phyloP scores from a whole-genome alignment of 371 early-diverging fungal species.

The Syncephalastrum monosporum region DNA sequence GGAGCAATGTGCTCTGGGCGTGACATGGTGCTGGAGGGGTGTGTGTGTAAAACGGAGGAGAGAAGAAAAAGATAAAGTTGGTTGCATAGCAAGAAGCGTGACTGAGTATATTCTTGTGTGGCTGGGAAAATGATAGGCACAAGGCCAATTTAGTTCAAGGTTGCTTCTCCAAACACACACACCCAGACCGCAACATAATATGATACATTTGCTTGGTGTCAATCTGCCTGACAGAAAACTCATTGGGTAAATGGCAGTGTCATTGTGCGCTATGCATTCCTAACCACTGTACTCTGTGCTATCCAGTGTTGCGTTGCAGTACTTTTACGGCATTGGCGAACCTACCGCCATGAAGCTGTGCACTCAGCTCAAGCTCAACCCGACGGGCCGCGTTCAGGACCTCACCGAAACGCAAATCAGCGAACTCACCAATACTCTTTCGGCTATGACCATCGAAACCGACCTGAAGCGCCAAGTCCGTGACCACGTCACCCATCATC shows the following conservation, averaged over 20 bases:
- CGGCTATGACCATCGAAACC: slow-evolving; percentile 88
- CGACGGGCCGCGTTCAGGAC: slow-evolving; percentile 74
- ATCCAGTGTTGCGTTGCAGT: slow-evolving; percentile 61
- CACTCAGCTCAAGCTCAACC: slow-evolving; percentile 77
- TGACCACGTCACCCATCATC: slow-evolving; percentile 79
- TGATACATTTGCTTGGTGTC: slow-evolving; percentile 91
- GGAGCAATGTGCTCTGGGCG: slow-evolving; percentile 96
- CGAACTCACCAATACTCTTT: slow-evolving; percentile 78
- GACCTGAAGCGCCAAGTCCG: slow-evolving; percentile 81
- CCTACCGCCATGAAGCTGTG: slow-evolving; percentile 76
- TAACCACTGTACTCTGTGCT: neutral
- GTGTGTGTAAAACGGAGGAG: slow-evolving; percentile 5
- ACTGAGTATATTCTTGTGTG: slow-evolving; percentile 6
- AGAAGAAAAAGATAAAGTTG: slow-evolving; percentile 11
- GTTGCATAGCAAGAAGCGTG: slow-evolving; percentile 10
- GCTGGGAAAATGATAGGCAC: slow-evolving; percentile 4
- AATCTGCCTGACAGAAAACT: slow-evolving; percentile 91
- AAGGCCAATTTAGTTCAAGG: slow-evolving; percentile 5
- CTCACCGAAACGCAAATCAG: slow-evolving; percentile 88
- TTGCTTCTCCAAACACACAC: slow-evolving; percentile 4
- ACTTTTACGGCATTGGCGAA: slow-evolving; percentile 93
- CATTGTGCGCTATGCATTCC: neutral
- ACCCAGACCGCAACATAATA: slow-evolving; percentile 19
- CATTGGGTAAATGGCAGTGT: slow-evolving; percentile 46
- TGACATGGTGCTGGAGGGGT: slow-evolving; percentile 59